These are phyloP conservation scores for Lignosus rhinocerotis DNA, from an alignment of 1,284 basidiomycete genomes.

Conservation along the genomic window DNA sequence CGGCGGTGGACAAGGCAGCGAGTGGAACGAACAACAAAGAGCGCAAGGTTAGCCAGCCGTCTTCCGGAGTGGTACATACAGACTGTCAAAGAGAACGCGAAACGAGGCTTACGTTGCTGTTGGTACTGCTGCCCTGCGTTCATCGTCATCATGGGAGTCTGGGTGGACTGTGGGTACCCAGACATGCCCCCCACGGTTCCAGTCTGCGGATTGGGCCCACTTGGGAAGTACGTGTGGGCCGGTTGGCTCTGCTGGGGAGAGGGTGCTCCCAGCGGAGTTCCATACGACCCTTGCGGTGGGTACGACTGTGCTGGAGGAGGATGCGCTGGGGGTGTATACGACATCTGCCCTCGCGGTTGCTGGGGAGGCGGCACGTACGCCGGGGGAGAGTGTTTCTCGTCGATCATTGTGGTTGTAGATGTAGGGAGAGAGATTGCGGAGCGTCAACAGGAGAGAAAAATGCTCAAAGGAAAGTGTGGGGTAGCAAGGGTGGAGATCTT, in stretches of 20 bases:
- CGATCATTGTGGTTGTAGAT: constrained; percentile 5
- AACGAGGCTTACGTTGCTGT: constrained; percentile 16
- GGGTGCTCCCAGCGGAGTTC: not conserved
- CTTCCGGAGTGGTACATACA: too few relatives aligned
- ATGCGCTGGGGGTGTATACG: not conserved
- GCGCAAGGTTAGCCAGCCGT: too few relatives aligned
- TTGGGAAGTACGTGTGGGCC: not conserved
- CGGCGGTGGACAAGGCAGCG: too few relatives aligned
- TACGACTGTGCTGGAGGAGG: not conserved
- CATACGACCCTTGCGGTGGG: not conserved
- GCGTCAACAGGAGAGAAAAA: not conserved
- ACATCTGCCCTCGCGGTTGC: not conserved
- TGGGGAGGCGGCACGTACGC: constrained; percentile 4
- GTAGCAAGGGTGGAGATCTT: not conserved
- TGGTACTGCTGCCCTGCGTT: constrained; percentile 18
- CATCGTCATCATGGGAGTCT: not conserved
- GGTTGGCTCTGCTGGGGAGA: not conserved
- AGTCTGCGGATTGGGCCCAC: not conserved
- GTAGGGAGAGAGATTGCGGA: not conserved
- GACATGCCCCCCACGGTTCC: not conserved
- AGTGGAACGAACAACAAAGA: too few relatives aligned
- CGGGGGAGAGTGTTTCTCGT: constrained; percentile 14
- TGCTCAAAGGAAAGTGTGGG: not conserved
- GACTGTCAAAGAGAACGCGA: not conserved
- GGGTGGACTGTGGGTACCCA: not conserved